Evolutionary conservation across 352 stramenopile genomes (phyloP), one percentile per base, ranked within the genome.

Genomic region (Paralagenidium karlingii): DNA sequence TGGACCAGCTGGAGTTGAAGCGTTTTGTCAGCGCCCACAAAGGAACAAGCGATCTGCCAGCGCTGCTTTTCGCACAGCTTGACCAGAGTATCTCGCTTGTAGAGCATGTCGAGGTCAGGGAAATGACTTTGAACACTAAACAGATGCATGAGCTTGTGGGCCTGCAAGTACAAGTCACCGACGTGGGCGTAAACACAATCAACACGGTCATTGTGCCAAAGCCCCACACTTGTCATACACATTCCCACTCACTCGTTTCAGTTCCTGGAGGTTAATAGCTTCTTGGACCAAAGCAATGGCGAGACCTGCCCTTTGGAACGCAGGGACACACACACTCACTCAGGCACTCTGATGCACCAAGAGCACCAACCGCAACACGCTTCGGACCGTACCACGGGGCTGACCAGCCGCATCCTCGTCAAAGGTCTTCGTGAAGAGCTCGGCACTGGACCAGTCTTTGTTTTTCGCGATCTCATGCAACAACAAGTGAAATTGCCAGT

Each of bases 401-500:
- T n/a, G n/a, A n/a, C n/a, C n/a, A n/a, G n/a, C n/a, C n/a, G n/a
- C 12, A 2, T 53, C 31, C 0, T 19, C n/a, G 3, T 68, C 51
- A 28, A 73, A 75, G 0, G 54, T 76, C 8, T 55, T 52, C 36
- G 54, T 55, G 3, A 82, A 21, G 1, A 76, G 40, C 42, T 81
- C 69, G 8, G 69, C 64, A 1, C 64, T 73, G 1, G 54, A 55
- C 69, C 69, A 84, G 38, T 84, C 67, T 37, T 80, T 84, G 4
- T 51, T 47, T 26, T 51, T 45, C 9, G 67, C 56, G 53, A 80
- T 69, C 13, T 32, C 40, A 9, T 33, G 31, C 13, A 71, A 54
- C 22, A 77, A 63, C 0, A 15, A 26, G 1, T 46, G 42, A 19
- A 67, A 62, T 3, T 56, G 43, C 62, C 60, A 78, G 4, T 53